Conservation (phyloP, 805 yeast species). For the Candida boidinii region DNA sequence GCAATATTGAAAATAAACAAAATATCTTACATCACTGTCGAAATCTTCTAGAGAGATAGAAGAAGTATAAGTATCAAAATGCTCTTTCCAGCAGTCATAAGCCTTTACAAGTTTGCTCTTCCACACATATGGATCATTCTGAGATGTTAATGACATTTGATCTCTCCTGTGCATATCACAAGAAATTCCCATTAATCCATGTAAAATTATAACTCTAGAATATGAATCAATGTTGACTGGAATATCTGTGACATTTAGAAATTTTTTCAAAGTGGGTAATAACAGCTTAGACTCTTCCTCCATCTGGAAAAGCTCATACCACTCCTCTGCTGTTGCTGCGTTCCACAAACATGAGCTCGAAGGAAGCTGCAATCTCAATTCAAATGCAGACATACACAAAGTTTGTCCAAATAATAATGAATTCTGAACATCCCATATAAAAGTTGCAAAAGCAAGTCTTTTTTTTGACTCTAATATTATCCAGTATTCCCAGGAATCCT, state of each 20-base stretch:
- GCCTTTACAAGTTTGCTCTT: constrained; percentile 4
- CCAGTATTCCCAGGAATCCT: constrained; percentile 7
- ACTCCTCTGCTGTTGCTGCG: constrained; percentile 4
- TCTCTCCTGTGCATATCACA: constrained; percentile 6
- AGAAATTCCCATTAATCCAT: constrained; percentile 9
- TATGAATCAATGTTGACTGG: constrained; percentile 1
- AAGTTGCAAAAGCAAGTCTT: constrained; percentile 7
- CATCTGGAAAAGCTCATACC: not conserved
- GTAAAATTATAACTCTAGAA: constrained; percentile 5
- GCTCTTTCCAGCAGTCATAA: constrained; percentile 10
- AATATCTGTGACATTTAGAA: constrained; percentile 3
- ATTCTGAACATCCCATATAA: constrained; percentile 10
- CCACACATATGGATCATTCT: constrained; percentile 6
- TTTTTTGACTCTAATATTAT: constrained; percentile 6
- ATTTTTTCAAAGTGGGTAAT: constrained; percentile 3
- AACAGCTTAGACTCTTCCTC: constrained; percentile 3
- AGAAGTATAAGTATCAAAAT: constrained; percentile 4
- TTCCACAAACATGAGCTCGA: constrained; percentile 7
- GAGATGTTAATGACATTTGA: constrained; percentile 1
- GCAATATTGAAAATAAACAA: constrained; percentile 3
- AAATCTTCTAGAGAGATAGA: not conserved
- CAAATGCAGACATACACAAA: constrained; percentile 7
- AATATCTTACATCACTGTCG: not conserved
- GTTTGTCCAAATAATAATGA: constrained; percentile 8
- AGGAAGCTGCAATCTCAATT: constrained; percentile 7